Percentiles rank a stretch among this genome's conserved stretches.
These are phyloP conservation scores for Cryptococcus sp. DNA, from an alignment of 1,284 basidiomycete genomes.

Conservation along the genomic window DNA sequence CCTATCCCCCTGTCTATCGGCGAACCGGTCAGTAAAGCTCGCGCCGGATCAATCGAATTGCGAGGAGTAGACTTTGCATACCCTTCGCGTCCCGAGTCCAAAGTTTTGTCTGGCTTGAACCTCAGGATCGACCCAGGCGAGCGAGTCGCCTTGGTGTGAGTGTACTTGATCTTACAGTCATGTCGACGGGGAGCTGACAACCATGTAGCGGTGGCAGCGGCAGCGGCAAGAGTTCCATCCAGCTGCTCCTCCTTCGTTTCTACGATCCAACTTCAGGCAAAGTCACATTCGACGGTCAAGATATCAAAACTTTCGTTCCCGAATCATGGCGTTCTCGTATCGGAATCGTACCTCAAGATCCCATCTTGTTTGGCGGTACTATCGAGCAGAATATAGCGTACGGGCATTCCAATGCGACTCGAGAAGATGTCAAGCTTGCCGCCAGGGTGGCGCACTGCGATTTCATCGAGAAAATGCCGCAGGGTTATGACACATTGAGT, in stretches of 20 bases:
- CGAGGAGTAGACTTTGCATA: slow-evolving; percentile 83
- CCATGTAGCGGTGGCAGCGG: slow-evolving; percentile 74
- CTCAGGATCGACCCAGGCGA: slow-evolving; percentile 56
- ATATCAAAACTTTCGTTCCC: slow-evolving; percentile 66
- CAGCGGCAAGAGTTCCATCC: slow-evolving; percentile 88
- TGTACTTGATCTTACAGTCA: neutral
- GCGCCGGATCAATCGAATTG: slow-evolving; percentile 70
- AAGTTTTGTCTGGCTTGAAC: slow-evolving; percentile 70
- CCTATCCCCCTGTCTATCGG: slow-evolving; percentile 47
- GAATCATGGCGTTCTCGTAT: slow-evolving; percentile 87
- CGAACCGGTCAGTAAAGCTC: slow-evolving; percentile 27
- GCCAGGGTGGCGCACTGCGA: slow-evolving; percentile 49
- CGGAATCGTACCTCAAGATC: slow-evolving; percentile 59
- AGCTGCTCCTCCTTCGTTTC: slow-evolving; percentile 83
- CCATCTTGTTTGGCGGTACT: slow-evolving; percentile 79
- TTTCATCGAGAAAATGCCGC: slow-evolving; percentile 47
- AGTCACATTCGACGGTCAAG: slow-evolving; percentile 73
- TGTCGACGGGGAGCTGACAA: slow-evolving; percentile 7
- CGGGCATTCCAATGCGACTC: slow-evolving; percentile 41
- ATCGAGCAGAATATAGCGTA: slow-evolving; percentile 73
- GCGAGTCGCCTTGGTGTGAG: slow-evolving; percentile 53
- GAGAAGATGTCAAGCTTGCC: slow-evolving; percentile 42
- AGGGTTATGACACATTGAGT: slow-evolving; percentile 63
- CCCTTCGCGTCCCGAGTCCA: slow-evolving; percentile 81
- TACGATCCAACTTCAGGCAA: slow-evolving; percentile 86